Conservation (phyloP, 192 early-diverging fungal genomes). For the Podila minutissima region DNA sequence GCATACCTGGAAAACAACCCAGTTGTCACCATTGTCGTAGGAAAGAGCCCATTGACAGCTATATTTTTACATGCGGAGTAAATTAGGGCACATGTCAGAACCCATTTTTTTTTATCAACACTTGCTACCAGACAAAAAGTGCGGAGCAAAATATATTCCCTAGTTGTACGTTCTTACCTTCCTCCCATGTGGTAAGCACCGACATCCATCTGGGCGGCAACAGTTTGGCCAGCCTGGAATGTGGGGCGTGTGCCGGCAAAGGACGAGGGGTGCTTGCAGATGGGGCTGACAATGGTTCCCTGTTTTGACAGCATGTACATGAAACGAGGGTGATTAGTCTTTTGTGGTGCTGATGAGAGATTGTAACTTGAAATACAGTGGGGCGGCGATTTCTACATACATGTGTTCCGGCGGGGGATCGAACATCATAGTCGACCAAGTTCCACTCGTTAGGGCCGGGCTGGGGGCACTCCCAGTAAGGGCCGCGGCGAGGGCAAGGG, state of each 20-base stretch:
- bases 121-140: background rate
- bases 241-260: constrained; percentile 32
- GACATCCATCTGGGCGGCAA: constrained; percentile 29
- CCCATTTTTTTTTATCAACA: background rate
- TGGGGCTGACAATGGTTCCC: constrained; percentile 25
- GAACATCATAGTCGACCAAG: constrained; percentile 39
- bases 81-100: background rate
- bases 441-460: constrained; percentile 26
- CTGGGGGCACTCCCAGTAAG: constrained; percentile 42
- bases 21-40: constrained; percentile 35
- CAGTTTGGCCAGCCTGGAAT: constrained; percentile 27
- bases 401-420: constrained; percentile 28
- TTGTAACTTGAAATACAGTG: background rate
- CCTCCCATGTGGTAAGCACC: constrained; percentile 42
- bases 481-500: constrained; percentile 43
- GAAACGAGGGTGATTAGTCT: background rate
- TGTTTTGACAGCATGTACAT: background rate
- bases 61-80: background rate
- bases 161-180: constrained; percentile 9
- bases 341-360: no score
- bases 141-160: background rate
- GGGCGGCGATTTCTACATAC: constrained; percentile 10
- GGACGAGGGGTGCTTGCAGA: constrained; percentile 28
- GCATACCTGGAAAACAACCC: constrained; percentile 46
- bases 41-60: constrained; percentile 45